Conservation (phyloP, 441 rosid species). For the Pelargonium australe region DNA sequence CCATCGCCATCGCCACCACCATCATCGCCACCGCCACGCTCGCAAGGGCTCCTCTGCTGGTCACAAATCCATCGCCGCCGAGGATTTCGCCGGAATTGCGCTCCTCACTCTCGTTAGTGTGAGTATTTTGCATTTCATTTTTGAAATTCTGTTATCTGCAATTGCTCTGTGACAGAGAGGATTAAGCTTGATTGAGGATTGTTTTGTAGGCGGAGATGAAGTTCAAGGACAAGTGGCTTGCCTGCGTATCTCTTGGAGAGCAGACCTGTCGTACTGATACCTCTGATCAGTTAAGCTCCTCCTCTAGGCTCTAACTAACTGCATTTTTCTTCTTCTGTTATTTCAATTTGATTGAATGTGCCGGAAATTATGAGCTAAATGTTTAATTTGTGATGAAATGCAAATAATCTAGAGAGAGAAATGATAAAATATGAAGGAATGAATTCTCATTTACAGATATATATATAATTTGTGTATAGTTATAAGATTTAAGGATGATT, state of each 20-base stretch:
- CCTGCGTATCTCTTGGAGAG: slow-evolving; percentile 83
- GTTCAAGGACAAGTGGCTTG: slow-evolving; percentile 80
- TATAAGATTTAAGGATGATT: not conserved
- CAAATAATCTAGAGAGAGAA: not conserved
- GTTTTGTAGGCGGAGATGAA: slow-evolving; percentile 63
- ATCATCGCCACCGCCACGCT: not conserved
- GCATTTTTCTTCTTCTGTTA: not conserved
- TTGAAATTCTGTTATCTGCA: too few species aligned
- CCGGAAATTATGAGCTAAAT: not conserved
- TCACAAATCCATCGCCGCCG: slow-evolving; percentile 35
- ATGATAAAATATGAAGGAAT: too few species aligned
- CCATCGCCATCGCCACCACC: slow-evolving; percentile 22
- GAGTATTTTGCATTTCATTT: not conserved
- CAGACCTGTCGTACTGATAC: slow-evolving; percentile 66
- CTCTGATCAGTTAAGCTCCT: slow-evolving; percentile 54
- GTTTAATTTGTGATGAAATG: not conserved
- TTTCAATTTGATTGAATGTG: not conserved
- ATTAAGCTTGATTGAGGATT: slow-evolving; percentile 1
- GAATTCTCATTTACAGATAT: not conserved
- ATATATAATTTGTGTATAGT: not conserved
- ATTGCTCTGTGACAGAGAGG: not conserved
- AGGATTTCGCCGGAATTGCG: slow-evolving; percentile 81
- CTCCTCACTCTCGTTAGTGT: slow-evolving; percentile 63
- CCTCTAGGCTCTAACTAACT: not conserved
- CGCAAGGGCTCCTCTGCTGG: slow-evolving; percentile 22